A percentile compares a stretch with the other conserved stretches of the same genome.
Evolutionary conservation across 768 basidiomycete species (phyloP).

Genomic region (Hortiboletus campestris): DNA sequence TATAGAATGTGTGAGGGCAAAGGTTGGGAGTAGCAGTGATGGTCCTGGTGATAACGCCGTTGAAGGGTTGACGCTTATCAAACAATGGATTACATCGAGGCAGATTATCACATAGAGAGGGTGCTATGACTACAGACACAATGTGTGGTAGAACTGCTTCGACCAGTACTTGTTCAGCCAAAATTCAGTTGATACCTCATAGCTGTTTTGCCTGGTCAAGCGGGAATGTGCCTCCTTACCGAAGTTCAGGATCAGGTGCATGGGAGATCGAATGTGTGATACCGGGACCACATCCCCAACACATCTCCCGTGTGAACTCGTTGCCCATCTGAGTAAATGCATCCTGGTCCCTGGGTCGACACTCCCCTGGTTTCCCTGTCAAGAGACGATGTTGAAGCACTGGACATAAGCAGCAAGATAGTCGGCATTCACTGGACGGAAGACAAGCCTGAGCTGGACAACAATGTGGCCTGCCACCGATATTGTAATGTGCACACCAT

Average conservation of each 20-base stretch:
- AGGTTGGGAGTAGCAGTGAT: no score
- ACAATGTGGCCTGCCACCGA: neutral
- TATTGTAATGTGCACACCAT: neutral
- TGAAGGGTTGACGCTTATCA: no score
- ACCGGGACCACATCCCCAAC: neutral
- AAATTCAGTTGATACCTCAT: neutral
- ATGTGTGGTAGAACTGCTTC: neutral
- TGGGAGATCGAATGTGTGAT: neutral
- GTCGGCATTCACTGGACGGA: neutral
- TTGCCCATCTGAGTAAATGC: neutral
- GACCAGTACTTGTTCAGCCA: neutral
- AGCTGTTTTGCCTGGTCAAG: neutral
- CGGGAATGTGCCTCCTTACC: neutral
- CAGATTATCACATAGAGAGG: no score
- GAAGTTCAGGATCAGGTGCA: neutral
- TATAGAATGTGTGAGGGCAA: no score
- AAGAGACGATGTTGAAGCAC: no score
- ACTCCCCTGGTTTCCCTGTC: no score
- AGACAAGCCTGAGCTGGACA: neutral
- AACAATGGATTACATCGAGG: no score
- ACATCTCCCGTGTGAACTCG: neutral
- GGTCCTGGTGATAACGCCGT: no score
- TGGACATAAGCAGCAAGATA: neutral
- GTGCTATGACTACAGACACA: no score
- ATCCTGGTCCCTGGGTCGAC: no score